Evolutionary conservation across 2,329 filamentous ascomycete genomes (phyloP), one percentile per base, ranked within the genome.

Genomic region (Cladophialophora carrionii): DNA sequence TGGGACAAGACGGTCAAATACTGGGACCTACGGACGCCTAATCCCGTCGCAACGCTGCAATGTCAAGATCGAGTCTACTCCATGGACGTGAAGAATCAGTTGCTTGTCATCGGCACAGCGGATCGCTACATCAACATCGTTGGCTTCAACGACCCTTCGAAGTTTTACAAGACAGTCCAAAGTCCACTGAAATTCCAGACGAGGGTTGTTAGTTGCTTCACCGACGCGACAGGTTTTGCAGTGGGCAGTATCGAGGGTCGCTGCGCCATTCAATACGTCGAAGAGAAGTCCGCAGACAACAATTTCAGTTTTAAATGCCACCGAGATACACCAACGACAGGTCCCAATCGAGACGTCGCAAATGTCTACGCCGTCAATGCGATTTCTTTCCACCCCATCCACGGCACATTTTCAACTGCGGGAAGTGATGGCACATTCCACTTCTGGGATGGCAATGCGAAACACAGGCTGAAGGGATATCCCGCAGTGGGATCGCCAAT

Each of bases 291-390:
- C 76, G 82, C 90, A 2, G 86, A 88, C 73, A 90, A 89, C 74
- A 98, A 99, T 82, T 99, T 99, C 83, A 96, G 92, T 49, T 99
- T 99, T 87, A 98, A 98, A 80, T 99, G 95, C 79, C 95, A 99
- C 78, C 92, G 95, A 65, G 91, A 96, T 73, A 86, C 87, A 4
- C 87, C 90, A 63, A 78, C 76, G 60, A 76, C 74, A 61, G 86
- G 76, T 0, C 68, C 86, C 74, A 70, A 70, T 22, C 67, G 67
- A 14, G 93, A 92, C 78, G 82, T 89, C 70, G 91, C 90, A 72
- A 95, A 94, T 74, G 95, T 98, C 72, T 95, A 93, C 82, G 89
- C 92, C 1, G 92, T 99, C 75, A 99, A 99, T 80, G 90, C 92
- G 72, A 99, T 99, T 78, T 96, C 91, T 26, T 98, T 98, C 87